Conservation (phyloP, 2,329 filamentous ascomycete genomes). For the Diaporthe citriasiana region DNA sequence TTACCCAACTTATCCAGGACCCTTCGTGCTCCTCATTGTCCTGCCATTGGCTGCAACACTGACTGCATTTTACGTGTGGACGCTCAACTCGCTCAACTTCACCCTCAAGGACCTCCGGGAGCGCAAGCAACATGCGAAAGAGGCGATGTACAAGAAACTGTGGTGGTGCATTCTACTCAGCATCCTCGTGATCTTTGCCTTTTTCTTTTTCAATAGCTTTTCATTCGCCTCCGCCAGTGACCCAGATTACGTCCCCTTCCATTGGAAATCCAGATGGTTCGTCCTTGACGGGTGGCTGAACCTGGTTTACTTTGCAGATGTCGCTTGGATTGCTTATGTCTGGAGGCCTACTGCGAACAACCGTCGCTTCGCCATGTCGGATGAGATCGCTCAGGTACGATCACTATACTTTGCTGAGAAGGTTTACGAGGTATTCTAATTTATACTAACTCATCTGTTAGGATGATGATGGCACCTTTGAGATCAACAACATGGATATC, state of each 20-base stretch:
- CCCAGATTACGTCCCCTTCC: slow-evolving; percentile 92
- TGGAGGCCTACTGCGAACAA: slow-evolving; percentile 99
- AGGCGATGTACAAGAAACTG: slow-evolving; percentile 95
- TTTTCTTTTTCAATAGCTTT: slow-evolving; percentile 99
- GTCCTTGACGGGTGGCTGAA: slow-evolving; percentile 98
- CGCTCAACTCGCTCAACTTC: slow-evolving; percentile 91
- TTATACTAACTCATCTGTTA: slow-evolving; percentile 61
- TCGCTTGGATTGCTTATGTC: slow-evolving; percentile 92
- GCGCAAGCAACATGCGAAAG: slow-evolving; percentile 93
- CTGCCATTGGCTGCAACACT: slow-evolving; percentile 91
- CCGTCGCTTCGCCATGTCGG: slow-evolving; percentile 97
- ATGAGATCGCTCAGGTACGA: slow-evolving; percentile 80
- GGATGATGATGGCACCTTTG: slow-evolving; percentile 95
- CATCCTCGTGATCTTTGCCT: slow-evolving; percentile 95
- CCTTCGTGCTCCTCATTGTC: slow-evolving; percentile 92
- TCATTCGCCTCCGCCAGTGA: slow-evolving; percentile 89
- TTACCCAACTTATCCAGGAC: slow-evolving; percentile 65
- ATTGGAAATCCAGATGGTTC: slow-evolving; percentile 99
- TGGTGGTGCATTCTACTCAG: slow-evolving; percentile 97
- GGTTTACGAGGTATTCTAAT: background rate
- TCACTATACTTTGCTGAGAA: background rate
- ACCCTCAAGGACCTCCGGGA: slow-evolving; percentile 98
- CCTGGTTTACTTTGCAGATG: slow-evolving; percentile 93
- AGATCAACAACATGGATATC: slow-evolving; percentile 94
- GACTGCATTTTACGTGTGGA: slow-evolving; percentile 99